Evolutionary conservation across 2,329 filamentous ascomycete genomes (phyloP), one percentile per base, ranked within the genome.

Genomic region (Calonectria montana): DNA sequence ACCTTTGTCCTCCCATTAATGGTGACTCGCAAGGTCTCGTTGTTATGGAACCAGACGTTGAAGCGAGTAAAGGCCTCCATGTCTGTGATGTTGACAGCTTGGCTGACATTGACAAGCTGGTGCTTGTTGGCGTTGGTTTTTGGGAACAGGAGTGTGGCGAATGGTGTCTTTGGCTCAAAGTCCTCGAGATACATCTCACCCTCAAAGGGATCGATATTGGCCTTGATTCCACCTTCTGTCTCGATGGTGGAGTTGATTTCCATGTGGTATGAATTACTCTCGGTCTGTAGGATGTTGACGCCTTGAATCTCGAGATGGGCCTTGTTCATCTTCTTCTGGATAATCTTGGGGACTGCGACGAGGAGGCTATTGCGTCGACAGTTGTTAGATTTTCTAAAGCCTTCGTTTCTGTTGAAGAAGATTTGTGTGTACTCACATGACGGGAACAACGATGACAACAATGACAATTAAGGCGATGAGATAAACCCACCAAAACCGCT

Each of bases 401-500:
- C 31, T 31, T 27, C 18, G 35, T 21, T 43, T n/a, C 21, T 29
- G 47, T 41, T 39, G 16, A 35, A 21, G 27, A 21, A 29, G 39
- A 29, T 37, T 50, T 31, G 50, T 53, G 50, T 53, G 50, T 31
- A 87, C 90, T 88, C 85, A 92, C 91, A 92, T 81, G 45, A 91
- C 83, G 45, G 89, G 85, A 21, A 93, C 87, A 43, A 91, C 83
- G 16, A 93, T 81, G 39, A 91, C 84, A 50, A 88, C 80, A 53
- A 91, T 81, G 72, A 86, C 75, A 69, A 88, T 78, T 64, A 90
- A 80, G 18, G 85, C 79, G 70, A 92, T 83, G 70, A 92, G 80
- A 76, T 91, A 86, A 73, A 86, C 77, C 91, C 91, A 93, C 91
- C 91, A 93, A 76, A 88, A 91, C 75, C 84, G 86, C 78, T 82